Conservation (phyloP, 805 yeast genomes). For the Saccharomycopsis sp. region DNA sequence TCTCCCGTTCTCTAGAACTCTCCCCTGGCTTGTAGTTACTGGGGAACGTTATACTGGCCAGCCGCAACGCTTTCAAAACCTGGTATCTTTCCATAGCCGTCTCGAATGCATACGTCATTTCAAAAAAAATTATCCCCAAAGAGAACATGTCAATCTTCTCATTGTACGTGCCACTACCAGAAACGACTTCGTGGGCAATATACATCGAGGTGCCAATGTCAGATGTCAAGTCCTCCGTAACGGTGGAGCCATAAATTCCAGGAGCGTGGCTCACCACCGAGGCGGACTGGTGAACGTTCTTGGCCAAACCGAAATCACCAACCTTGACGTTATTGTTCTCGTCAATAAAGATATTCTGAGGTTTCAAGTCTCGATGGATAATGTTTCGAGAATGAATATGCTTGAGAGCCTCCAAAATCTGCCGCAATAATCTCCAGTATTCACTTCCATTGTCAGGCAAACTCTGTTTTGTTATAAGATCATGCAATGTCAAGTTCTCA, state of each 20-base stretch:
- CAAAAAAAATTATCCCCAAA: conserved; percentile 88
- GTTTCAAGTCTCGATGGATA: conserved; percentile 91
- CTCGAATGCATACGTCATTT: conserved; percentile 77
- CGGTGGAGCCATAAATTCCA: conserved; percentile 24
- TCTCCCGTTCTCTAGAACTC: conserved; percentile 50
- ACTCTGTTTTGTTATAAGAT: conserved; percentile 68
- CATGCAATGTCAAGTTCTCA: conserved; percentile 83
- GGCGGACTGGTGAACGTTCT: conserved; percentile 57
- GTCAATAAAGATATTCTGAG: conserved; percentile 92
- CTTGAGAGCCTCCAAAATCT: conserved; percentile 78
- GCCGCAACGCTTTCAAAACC: conserved; percentile 57
- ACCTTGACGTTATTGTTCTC: conserved; percentile 80
- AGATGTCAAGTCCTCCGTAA: conserved; percentile 70
- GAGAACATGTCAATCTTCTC: conserved; percentile 96
- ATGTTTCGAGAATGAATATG: conserved; percentile 92
- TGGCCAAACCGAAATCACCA: conserved; percentile 97
- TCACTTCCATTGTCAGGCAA: conserved; percentile 62
- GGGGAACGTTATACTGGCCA: conserved; percentile 59
- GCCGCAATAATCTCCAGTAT: conserved; percentile 86
- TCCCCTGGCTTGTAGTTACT: conserved; percentile 46
- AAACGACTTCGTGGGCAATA: conserved; percentile 80
- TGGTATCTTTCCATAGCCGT: conserved; percentile 92
- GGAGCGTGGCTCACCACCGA: conserved; percentile 25
- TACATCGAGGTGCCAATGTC: conserved; percentile 92
- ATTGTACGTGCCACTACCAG: conserved; percentile 67